Conservation (phyloP, 306 rosid species). For the Corylus heterophylla region DNA sequence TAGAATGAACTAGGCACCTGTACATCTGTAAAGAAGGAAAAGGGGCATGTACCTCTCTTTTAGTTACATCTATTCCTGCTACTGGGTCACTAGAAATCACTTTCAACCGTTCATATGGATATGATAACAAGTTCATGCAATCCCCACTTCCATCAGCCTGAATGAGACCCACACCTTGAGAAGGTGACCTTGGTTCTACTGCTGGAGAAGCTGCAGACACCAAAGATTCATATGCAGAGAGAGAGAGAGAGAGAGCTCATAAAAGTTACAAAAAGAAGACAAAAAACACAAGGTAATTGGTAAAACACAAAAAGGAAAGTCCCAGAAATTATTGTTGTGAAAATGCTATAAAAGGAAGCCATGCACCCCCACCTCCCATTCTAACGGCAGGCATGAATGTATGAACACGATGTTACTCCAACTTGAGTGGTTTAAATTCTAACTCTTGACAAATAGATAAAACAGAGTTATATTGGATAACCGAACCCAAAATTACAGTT, state of each 20-base stretch:
- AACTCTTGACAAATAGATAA: not conserved
- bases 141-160: constrained; percentile 40
- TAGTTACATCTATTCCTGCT: constrained; percentile 67
- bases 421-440: constrained; percentile 9
- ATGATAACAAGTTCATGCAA: constrained; percentile 27
- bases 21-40: constrained; percentile 4
- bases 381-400: not conserved
- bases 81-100: constrained; percentile 62
- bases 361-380: not conserved
- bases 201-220: constrained; percentile 44
- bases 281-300: constrained; percentile 4
- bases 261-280: not conserved
- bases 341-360: not conserved
- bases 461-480: constrained; percentile 11
- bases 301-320: not conserved
- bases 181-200: constrained; percentile 29
- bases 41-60: constrained; percentile 66
- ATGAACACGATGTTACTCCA: not conserved
- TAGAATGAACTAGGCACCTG: not conserved
- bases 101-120: constrained; percentile 73
- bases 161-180: constrained; percentile 27
- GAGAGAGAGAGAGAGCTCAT: not conserved
- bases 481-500: not conserved
- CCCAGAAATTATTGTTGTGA: not conserved
- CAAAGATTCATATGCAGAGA: constrained; percentile 32